These are phyloP conservation scores for Kockiozyma suomiensis DNA, from an alignment of 805 yeast species.

Conservation along the genomic window DNA sequence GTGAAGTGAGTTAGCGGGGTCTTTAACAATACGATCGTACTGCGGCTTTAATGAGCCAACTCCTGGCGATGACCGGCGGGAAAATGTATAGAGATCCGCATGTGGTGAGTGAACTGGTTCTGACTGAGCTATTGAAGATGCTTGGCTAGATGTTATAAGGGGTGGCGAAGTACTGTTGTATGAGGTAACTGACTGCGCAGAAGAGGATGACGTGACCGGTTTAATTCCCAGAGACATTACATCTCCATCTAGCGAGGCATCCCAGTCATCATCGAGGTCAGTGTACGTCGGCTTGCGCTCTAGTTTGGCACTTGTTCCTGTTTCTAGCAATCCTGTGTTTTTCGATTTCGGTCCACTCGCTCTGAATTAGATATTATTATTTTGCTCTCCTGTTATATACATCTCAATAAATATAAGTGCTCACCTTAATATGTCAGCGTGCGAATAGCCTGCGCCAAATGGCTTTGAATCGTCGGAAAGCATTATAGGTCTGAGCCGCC, in stretches of 20 bases:
- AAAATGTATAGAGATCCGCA: slow-evolving; percentile 34
- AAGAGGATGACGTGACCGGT: slow-evolving; percentile 17
- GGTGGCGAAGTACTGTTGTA: slow-evolving; percentile 9
- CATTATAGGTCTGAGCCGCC: slow-evolving; percentile 10
- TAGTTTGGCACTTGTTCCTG: background rate
- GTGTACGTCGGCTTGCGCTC: slow-evolving; percentile 46
- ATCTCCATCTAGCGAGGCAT: slow-evolving; percentile 62
- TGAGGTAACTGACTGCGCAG: slow-evolving; percentile 2
- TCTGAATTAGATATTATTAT: background rate
- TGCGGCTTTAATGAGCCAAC: slow-evolving; percentile 32
- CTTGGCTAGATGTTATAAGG: background rate
- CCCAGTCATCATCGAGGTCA: slow-evolving; percentile 92
- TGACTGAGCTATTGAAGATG: background rate
- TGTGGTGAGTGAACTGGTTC: slow-evolving; percentile 10
- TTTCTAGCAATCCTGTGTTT: slow-evolving; percentile 4
- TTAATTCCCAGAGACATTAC: slow-evolving; percentile 25
- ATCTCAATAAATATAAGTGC: background rate
- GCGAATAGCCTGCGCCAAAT: slow-evolving; percentile 61
- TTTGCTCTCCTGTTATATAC: too few relatives aligned
- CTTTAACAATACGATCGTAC: slow-evolving; percentile 44
- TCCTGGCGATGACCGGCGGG: slow-evolving; percentile 13
- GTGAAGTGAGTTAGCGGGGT: slow-evolving; percentile 42
- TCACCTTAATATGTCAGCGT: slow-evolving; percentile 48
- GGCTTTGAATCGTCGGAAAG: slow-evolving; percentile 45
- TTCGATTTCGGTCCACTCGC: slow-evolving; percentile 3